A percentile compares a stretch with the other conserved stretches of the same genome.
Evolutionary conservation across 2,329 filamentous ascomycete species (phyloP).

Genomic region (Penicillium palitans): DNA sequence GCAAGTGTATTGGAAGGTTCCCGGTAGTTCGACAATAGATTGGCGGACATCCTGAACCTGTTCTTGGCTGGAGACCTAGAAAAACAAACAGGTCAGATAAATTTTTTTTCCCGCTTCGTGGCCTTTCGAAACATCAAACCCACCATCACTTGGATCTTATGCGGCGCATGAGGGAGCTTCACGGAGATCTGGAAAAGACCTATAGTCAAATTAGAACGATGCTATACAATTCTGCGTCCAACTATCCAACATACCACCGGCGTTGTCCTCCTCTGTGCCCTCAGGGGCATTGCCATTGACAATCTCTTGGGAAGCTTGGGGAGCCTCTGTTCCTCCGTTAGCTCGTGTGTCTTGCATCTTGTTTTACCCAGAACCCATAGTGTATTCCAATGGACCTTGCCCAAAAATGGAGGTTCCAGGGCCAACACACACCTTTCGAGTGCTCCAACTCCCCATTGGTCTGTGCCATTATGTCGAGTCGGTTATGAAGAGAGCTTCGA

Average conservation of each 20-base stretch:
- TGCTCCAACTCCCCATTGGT: conserved; percentile 42
- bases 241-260: conserved; percentile 34
- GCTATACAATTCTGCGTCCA: not conserved
- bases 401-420: conserved; percentile 5
- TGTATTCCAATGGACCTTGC: conserved; percentile 13
- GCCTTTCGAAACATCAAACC: conserved; percentile 34
- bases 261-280: conserved; percentile 38
- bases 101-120: not conserved
- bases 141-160: conserved; percentile 83
- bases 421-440: conserved; percentile 38
- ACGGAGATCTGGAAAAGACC: conserved; percentile 72
- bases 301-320: conserved; percentile 31
- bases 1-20: conserved; percentile 95
- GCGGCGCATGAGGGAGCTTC: conserved; percentile 75
- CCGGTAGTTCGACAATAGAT: conserved; percentile 88
- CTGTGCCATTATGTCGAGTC: conserved; percentile 39
- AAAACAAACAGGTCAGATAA: conserved; percentile 27
- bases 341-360: conserved; percentile 4
- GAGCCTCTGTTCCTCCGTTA: conserved; percentile 32
- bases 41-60: conserved; percentile 97
- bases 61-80: conserved; percentile 83
- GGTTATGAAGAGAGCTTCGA: conserved; percentile 18
- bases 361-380: conserved; percentile 7
- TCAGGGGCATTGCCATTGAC: conserved; percentile 38
- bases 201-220: conserved; percentile 27